Percentiles rank a stretch among this genome's conserved stretches.
phyloP scores from a whole-genome alignment of 371 early-diverging fungal species.

The Aphelidium insulamus region DNA sequence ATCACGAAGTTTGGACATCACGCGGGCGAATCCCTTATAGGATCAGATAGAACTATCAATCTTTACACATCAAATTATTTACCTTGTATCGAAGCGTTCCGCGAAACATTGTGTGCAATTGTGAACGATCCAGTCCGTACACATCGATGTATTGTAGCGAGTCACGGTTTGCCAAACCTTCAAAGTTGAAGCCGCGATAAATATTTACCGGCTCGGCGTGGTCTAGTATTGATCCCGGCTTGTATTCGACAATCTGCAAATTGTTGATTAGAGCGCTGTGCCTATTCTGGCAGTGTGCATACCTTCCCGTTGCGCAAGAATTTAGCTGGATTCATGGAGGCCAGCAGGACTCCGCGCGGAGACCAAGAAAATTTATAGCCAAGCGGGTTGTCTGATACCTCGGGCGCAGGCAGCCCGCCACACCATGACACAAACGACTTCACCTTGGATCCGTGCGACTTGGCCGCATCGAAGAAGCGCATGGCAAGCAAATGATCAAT shows the following conservation, averaged over 20 bases:
- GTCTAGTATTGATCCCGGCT: too few species aligned
- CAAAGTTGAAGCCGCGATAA: conserved; percentile 59
- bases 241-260: too few species aligned
- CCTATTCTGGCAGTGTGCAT: conserved; percentile 19
- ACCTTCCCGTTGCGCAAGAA: conserved; percentile 48
- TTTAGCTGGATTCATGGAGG: conserved; percentile 56
- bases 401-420: conserved; percentile 77
- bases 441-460: conserved; percentile 38
- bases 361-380: conserved; percentile 85
- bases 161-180: conserved; percentile 67
- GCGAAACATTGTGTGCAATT: conserved; percentile 62
- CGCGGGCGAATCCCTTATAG: too few species aligned
- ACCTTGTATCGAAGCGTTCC: conserved; percentile 59
- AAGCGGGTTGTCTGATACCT: conserved; percentile 58
- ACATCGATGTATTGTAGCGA: conserved; percentile 36
- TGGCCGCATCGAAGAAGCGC: conserved; percentile 77
- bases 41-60: conserved; percentile 6
- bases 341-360: conserved; percentile 61
- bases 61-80: background rate
- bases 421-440: conserved; percentile 63
- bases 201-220: too few species aligned
- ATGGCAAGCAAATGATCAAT: conserved; percentile 94
- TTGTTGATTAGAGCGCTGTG: too few species aligned
- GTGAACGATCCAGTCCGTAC: conserved; percentile 34
- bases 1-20: too few species aligned